Evolutionary conservation across 306 rosid species (phyloP).

Genomic region (Trifolium repens): DNA sequence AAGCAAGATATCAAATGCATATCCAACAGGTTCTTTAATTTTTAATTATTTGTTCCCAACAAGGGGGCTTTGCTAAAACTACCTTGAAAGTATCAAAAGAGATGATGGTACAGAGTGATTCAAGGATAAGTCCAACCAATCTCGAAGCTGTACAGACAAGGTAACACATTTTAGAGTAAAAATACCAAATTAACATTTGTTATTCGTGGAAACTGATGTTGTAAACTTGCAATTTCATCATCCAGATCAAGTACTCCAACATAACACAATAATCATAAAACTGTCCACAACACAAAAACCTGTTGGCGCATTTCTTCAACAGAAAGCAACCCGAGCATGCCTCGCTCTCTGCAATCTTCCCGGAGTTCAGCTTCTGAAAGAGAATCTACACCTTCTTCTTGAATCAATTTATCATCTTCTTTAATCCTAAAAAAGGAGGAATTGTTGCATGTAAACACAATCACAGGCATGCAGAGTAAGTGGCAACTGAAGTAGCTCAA

Average conservation of each 20-base stretch:
- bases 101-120: slow-evolving; percentile 94
- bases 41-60: neutral
- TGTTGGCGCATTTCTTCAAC: slow-evolving; percentile 98
- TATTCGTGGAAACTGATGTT: slow-evolving; percentile 26
- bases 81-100: slow-evolving; percentile 98
- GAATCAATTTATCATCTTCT: slow-evolving; percentile 87
- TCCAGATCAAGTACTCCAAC: slow-evolving; percentile 37
- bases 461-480: neutral
- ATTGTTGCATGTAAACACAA: slow-evolving; percentile 19
- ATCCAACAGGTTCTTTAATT: slow-evolving; percentile 19
- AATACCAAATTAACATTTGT: slow-evolving; percentile 36
- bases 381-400: slow-evolving; percentile 91
- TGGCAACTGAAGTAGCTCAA: neutral
- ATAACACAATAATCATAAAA: slow-evolving; percentile 34
- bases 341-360: slow-evolving; percentile 96
- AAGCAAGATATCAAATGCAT: slow-evolving; percentile 41
- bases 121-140: slow-evolving; percentile 97
- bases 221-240: slow-evolving; percentile 10
- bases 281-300: slow-evolving; percentile 52
- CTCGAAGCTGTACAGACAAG: slow-evolving; percentile 71
- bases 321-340: slow-evolving; percentile 94
- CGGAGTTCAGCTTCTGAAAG: slow-evolving; percentile 94
- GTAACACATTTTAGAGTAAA: slow-evolving; percentile 32
- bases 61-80: slow-evolving; percentile 33
- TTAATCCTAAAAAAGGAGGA: slow-evolving; percentile 65